A percentile compares a stretch with the other conserved stretches of the same genome.
Evolutionary conservation across 2,329 filamentous ascomycete species (phyloP).

Genomic region (Neonectria magnoliae): DNA sequence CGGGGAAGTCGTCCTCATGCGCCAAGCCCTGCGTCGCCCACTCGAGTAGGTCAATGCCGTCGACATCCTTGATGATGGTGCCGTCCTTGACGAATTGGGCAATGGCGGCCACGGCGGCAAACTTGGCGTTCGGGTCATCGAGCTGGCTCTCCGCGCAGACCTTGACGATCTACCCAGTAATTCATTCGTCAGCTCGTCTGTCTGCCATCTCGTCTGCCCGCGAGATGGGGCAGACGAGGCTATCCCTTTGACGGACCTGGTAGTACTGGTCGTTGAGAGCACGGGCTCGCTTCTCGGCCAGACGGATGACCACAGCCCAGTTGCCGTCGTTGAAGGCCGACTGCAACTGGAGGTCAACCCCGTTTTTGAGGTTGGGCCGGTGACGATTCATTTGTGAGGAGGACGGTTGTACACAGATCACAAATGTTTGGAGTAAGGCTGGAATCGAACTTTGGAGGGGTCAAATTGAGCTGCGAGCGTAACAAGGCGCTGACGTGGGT

Average conservation of each 20-base stretch:
- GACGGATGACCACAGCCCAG: slow-evolving; percentile 61
- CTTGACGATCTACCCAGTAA: slow-evolving; percentile 54
- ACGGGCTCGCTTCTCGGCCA: slow-evolving; percentile 63
- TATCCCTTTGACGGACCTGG: slow-evolving; percentile 53
- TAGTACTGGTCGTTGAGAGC: slow-evolving; percentile 65
- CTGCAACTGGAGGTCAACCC: slow-evolving; percentile 64
- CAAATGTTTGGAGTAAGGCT: slow-evolving; percentile 20
- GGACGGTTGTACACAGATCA: slow-evolving; percentile 25
- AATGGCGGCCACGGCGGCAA: slow-evolving; percentile 55
- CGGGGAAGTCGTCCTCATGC: slow-evolving; percentile 53
- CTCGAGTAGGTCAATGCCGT: slow-evolving; percentile 64
- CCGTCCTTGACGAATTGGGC: slow-evolving; percentile 59
- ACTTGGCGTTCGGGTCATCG: slow-evolving; percentile 59
- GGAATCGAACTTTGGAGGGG: slow-evolving; percentile 26
- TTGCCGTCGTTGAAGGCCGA: slow-evolving; percentile 64
- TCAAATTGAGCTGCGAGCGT: slow-evolving; percentile 12
- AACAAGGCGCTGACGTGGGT: not conserved
- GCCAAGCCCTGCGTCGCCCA: slow-evolving; percentile 58
- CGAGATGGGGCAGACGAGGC: not conserved
- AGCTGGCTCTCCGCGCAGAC: slow-evolving; percentile 62
- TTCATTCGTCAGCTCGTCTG: slow-evolving; percentile 18
- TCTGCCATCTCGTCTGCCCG: not conserved
- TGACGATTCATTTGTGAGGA: slow-evolving; percentile 46
- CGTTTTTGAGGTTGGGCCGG: slow-evolving; percentile 56
- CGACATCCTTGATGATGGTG: slow-evolving; percentile 58